A percentile compares a stretch with the other conserved stretches of the same genome.
phyloP scores from a whole-genome alignment of 805 yeast species.

The Aciculoconidium aculeatum region DNA sequence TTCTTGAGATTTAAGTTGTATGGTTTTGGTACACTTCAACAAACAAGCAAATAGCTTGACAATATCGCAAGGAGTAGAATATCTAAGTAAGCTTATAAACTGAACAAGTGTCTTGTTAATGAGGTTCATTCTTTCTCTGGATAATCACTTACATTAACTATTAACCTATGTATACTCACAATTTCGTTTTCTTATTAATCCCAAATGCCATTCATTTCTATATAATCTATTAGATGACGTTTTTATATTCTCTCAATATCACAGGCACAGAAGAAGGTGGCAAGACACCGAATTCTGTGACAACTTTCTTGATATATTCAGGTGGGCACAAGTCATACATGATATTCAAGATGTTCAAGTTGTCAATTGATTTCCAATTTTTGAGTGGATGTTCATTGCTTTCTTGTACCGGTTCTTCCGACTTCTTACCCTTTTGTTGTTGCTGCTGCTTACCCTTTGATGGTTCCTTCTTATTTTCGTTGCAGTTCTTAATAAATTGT shows the following conservation, averaged over 20 bases:
- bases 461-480: slow-evolving; percentile 17
- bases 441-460: slow-evolving; percentile 19
- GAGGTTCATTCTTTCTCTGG: too few relatives aligned
- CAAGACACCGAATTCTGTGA: slow-evolving; percentile 91
- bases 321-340: slow-evolving; percentile 95
- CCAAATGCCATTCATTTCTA: too few relatives aligned
- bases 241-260: slow-evolving; percentile 85
- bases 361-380: slow-evolving; percentile 59
- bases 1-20: too few relatives aligned
- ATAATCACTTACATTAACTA: slow-evolving; percentile 2
- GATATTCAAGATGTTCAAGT: slow-evolving; percentile 71
- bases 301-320: slow-evolving; percentile 85
- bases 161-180: slow-evolving; percentile 16
- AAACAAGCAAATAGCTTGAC: too few relatives aligned
- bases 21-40: too few relatives aligned
- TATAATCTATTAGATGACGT: slow-evolving; percentile 10
- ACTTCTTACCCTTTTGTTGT: slow-evolving; percentile 11
- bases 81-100: too few relatives aligned
- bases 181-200: too few relatives aligned
- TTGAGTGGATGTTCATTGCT: slow-evolving; percentile 39
- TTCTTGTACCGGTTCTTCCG: slow-evolving; percentile 13
- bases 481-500: slow-evolving; percentile 48
- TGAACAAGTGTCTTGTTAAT: too few relatives aligned
- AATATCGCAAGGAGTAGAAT: too few relatives aligned
- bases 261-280: slow-evolving; percentile 99